These are phyloP conservation scores for Parietaria judaica DNA, from an alignment of 306 rosid genomes.

Conservation along the genomic window DNA sequence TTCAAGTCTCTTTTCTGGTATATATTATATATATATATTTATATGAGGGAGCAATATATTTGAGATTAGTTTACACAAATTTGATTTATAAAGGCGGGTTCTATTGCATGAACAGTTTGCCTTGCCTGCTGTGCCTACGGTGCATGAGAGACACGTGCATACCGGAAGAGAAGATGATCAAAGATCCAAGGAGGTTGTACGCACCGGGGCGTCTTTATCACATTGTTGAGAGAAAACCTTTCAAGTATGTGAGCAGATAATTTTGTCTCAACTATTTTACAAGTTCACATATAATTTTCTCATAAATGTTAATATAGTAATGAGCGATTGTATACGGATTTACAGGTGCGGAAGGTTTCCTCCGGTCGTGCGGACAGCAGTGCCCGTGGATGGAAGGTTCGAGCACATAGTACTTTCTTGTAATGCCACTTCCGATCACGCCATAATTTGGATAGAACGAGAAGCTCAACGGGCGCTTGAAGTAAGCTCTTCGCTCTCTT, in stretches of 20 bases:
- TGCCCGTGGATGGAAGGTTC: constrained; percentile 92
- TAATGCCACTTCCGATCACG: constrained; percentile 90
- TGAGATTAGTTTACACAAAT: constrained; percentile 7
- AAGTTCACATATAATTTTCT: too few species aligned
- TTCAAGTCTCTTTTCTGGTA: constrained; percentile 97
- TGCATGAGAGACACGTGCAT: constrained; percentile 87
- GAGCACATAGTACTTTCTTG: constrained; percentile 92
- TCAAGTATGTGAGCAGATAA: constrained; percentile 39
- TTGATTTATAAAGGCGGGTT: constrained; percentile 7
- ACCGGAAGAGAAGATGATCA: constrained; percentile 73
- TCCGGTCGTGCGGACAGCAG: constrained; percentile 84
- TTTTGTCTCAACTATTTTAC: background rate
- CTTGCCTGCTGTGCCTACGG: constrained; percentile 68
- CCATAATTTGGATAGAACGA: constrained; percentile 85
- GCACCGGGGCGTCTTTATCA: constrained; percentile 96
- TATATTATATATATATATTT: background rate
- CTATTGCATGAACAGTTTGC: constrained; percentile 52
- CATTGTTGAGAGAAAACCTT: constrained; percentile 87
- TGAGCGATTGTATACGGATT: background rate
- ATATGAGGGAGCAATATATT: background rate
- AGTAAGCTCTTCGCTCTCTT: constrained; percentile 38
- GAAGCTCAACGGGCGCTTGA: constrained; percentile 75
- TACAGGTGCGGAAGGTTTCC: constrained; percentile 79
- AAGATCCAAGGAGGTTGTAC: constrained; percentile 93
- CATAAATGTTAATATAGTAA: background rate